A percentile compares a stretch with the other conserved stretches of the same genome.
These are phyloP conservation scores for Cryphonectria radicalis DNA, from an alignment of 2,329 filamentous ascomycete species.

Conservation along the genomic window DNA sequence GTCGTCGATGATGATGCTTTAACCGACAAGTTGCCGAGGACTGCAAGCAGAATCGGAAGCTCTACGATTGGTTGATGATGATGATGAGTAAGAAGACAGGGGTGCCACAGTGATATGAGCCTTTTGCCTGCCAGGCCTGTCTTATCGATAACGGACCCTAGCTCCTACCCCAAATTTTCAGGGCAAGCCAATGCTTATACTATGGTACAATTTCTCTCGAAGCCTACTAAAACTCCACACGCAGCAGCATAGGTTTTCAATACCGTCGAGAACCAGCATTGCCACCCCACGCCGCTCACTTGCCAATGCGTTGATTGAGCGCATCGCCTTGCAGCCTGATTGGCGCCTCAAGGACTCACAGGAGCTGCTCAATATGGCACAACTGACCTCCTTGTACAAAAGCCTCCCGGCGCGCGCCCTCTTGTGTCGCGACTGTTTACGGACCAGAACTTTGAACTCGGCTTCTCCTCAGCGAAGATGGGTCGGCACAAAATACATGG, in stretches of 20 bases:
- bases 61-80: slow-evolving; percentile 49
- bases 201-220: too few species aligned
- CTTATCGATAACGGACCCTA: slow-evolving; percentile 12
- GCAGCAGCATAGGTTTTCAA: background rate
- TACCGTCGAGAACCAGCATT: background rate
- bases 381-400: slow-evolving; percentile 33
- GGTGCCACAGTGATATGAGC: background rate
- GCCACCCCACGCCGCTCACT: background rate
- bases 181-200: background rate
- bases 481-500: slow-evolving; percentile 47
- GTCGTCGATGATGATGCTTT: slow-evolving; percentile 18
- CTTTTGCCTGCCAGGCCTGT: slow-evolving; percentile 20
- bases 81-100: background rate
- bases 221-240: background rate
- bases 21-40: slow-evolving; percentile 52
- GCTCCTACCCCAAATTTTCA: slow-evolving; percentile 19
- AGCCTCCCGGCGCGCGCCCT: slow-evolving; percentile 30
- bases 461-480: slow-evolving; percentile 38
- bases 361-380: slow-evolving; percentile 35
- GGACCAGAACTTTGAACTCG: background rate
- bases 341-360: background rate
- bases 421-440: slow-evolving; percentile 20
- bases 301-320: slow-evolving; percentile 11
- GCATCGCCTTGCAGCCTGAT: background rate
- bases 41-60: slow-evolving; percentile 45